Base-by-base conservation (phyloP, 2,329 filamentous ascomycete species). In the Sclerotinia nivalis region DNA sequence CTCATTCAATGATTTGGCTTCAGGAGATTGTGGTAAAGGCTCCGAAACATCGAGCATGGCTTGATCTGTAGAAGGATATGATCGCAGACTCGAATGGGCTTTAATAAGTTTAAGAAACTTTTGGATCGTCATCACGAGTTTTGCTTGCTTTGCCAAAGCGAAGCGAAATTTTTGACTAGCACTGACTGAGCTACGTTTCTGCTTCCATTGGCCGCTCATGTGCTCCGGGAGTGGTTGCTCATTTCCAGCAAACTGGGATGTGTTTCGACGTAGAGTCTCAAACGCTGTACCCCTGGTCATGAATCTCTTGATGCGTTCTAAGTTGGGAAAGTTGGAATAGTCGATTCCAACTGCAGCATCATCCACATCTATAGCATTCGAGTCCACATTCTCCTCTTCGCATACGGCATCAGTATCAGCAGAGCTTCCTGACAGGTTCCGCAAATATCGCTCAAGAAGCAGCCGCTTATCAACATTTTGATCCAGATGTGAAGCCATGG, bases 401-500 rank as follows among this genome's bases (percentile, higher is more conserved):
- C 34, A 9, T 20, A 13, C 5, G 12, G 15, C 28, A 3, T 49
- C n/a, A 62, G 43, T 8, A 6, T 64, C 45, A 22, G 4, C n/a
- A 3, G 0, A 34, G 22, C 15, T 34, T 47, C 25, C 25, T 43
- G 28, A n/a, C 20, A 37, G 4, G 67, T 64, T 52, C 56, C 58
- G n/a, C 20, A 64, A n/a, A 25, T 69, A 69, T 2, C 28, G 18
- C 31, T 69, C 67, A 28, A 69, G 58, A n/a, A 69, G 4, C 5
- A 49, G 20, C 25, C 47, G 25, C 28, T 55, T 69, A 13, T 62
- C 67, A 9, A 64, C 55, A 40, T 69, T 45, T 20, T 69, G 67
- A 34, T 62, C 25, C 10, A 69, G 40, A 40, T 64, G 47, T 28
- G 45, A 22, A 40, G 67, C 67, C 67, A 69, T 69, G 31, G 28